Base-by-base conservation (phyloP, 805 yeast species). In the Wickerhamiella spandovensis region DNA sequence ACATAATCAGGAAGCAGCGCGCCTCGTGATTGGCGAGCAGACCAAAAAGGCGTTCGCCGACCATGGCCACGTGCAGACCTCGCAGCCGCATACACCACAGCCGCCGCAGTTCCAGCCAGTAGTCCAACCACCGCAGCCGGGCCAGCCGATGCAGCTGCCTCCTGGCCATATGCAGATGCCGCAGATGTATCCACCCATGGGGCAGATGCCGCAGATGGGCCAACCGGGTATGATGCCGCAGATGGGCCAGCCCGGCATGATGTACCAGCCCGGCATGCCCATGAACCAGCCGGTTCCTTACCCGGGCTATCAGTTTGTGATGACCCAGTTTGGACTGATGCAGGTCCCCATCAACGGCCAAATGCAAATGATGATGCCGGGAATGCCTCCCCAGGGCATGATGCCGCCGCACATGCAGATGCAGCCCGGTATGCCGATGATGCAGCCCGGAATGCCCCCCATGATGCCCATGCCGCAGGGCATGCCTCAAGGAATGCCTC, bases 321-420 rank as follows among this genome's bases (percentile, higher is more conserved):
- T 35, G 47, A 39, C 39, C 39, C 39, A 35, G 20, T 35, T 35
- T 17, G 39, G 39, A 20, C 39, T 17, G 17, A 13, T 35, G 7
- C 39, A 35, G 20, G 39, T 35, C 20, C 20, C 39, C 39, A 35
- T 35, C 20, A 35, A 35, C 39, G 9, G 23, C 15, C 50, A 43
- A 21, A 47, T 48, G 53, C 53, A 41, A 39, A 30, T 47, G 44
- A 24, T 30, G 28, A n/a, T 35, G 37, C 39, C 32, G 24, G 42
- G 38, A 41, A 30, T 47, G 44, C 12, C 35, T 7, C 24, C 28
- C 9, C 32, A 42, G 48, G 41, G 25, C 8, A 43, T 43, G 45
- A 23, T 5, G 5, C 43, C n/a, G 24, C 37, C 44, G 45, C 45
- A 38, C 32, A 43, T 43, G 45, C 21, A 5, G 7, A 35, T 35